Conservation (phyloP, 2,329 filamentous ascomycete species). For the Diaporthe sp. region DNA sequence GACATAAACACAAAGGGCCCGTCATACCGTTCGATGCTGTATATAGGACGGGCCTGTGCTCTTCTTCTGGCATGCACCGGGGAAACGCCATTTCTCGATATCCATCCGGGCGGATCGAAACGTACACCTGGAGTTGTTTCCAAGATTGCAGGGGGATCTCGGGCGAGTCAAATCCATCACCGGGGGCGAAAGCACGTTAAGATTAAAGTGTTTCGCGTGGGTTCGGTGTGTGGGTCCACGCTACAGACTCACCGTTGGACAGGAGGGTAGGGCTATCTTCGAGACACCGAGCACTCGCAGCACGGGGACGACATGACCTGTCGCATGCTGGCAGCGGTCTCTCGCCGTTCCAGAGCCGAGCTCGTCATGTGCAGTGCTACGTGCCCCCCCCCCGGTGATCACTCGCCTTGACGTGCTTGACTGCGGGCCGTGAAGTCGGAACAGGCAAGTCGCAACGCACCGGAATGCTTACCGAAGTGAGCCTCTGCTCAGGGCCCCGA, state of each 20-base stretch:
- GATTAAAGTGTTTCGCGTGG: slow-evolving; percentile 16
- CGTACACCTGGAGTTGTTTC: neutral
- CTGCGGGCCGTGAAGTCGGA: neutral
- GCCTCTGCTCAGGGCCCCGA: slow-evolving; percentile 7
- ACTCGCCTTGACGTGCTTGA: neutral
- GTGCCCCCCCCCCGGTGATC: neutral
- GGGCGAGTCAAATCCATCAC: slow-evolving; percentile 3
- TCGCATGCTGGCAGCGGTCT: neutral
- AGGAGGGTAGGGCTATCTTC: neutral
- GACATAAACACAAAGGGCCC: neutral
- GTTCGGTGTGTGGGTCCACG: neutral
- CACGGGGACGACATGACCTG: neutral
- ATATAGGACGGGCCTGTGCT: neutral
- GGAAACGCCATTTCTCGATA: neutral
- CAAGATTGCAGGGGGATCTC: slow-evolving; percentile 26
- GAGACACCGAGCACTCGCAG: neutral
- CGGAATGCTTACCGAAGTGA: slow-evolving; percentile 13
- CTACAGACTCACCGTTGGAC: slow-evolving; percentile 18
- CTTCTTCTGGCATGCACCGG: neutral
- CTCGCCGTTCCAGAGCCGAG: neutral
- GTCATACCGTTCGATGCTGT: neutral
- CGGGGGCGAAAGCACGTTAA: neutral
- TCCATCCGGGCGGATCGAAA: slow-evolving; percentile 3
- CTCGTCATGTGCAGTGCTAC: neutral
- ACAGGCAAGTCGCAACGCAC: slow-evolving; percentile 9